These are phyloP conservation scores for Cucurbitaria berberidis DNA, from an alignment of 2,329 filamentous ascomycete genomes.

Conservation along the genomic window DNA sequence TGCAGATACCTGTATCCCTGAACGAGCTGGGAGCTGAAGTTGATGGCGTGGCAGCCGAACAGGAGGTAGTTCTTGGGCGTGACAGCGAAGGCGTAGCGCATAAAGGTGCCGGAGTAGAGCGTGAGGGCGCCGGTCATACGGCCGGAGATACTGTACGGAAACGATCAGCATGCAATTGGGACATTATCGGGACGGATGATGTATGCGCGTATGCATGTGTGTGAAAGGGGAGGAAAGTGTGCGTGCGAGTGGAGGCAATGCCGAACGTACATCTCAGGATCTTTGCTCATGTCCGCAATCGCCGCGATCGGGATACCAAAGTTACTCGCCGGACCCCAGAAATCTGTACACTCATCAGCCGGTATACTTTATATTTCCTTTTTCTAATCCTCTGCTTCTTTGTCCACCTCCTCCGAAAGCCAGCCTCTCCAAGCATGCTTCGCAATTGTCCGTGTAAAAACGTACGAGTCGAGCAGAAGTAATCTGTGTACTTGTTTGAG, in stretches of 20 bases:
- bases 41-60: slow-evolving; percentile 70
- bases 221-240: not conserved
- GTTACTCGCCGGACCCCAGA: slow-evolving; percentile 60
- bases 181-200: not conserved
- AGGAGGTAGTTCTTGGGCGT: slow-evolving; percentile 70
- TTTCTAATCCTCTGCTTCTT: not conserved
- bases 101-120: slow-evolving; percentile 68
- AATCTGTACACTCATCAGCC: slow-evolving; percentile 48
- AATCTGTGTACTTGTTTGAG: slow-evolving; percentile 57
- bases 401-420: slow-evolving; percentile 2
- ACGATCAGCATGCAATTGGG: not conserved
- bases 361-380: not conserved
- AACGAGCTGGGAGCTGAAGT: slow-evolving; percentile 65
- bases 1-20: slow-evolving; percentile 68
- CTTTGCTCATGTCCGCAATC: slow-evolving; percentile 61
- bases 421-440: not conserved
- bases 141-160: slow-evolving; percentile 63
- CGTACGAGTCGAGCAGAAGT: slow-evolving; percentile 62
- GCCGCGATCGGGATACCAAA: slow-evolving; percentile 62
- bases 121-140: slow-evolving; percentile 67
- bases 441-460: slow-evolving; percentile 18
- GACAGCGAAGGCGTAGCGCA: slow-evolving; percentile 70
- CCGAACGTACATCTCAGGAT: slow-evolving; percentile 57
- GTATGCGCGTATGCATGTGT: not conserved
- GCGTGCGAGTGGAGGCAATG: not conserved